A percentile compares a stretch with the other conserved stretches of the same genome.
phyloP scores from a whole-genome alignment of 2,329 filamentous ascomycete genomes.

The Beauveria asiatica region DNA sequence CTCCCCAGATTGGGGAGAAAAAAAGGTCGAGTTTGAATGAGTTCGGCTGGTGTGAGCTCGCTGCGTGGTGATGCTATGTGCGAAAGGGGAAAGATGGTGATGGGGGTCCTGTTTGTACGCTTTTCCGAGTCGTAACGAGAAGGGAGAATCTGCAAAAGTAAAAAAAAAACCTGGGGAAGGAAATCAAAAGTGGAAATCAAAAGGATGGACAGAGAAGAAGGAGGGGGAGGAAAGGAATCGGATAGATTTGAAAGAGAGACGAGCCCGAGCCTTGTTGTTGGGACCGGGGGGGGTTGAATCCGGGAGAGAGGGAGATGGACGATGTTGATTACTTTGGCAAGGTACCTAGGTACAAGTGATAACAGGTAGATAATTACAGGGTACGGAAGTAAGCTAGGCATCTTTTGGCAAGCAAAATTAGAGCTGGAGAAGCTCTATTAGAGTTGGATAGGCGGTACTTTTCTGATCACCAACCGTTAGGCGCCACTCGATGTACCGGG shows the following conservation, averaged over 20 bases:
- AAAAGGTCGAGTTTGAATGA: not conserved
- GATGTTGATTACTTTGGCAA: not conserved
- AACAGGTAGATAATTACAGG: not conserved
- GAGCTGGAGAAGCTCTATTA: too few species aligned
- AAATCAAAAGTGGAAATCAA: constrained; percentile 1
- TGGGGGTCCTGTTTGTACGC: not conserved
- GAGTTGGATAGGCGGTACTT: too few species aligned
- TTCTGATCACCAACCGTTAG: too few species aligned
- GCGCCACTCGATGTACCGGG: too few species aligned
- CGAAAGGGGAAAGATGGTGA: not conserved
- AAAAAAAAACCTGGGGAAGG: constrained; percentile 1
- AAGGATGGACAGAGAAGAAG: not conserved
- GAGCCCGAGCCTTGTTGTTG: constrained; percentile 3
- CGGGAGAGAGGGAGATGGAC: not conserved
- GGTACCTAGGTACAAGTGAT: too few species aligned
- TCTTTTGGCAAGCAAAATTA: too few species aligned
- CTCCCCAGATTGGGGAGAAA: not conserved
- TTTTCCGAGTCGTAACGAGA: not conserved
- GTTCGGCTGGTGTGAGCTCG: not conserved
- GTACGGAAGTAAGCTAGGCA: too few species aligned
- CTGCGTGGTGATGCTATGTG: not conserved
- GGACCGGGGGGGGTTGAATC: not conserved
- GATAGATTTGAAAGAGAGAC: constrained; percentile 4
- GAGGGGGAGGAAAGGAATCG: constrained; percentile 2
- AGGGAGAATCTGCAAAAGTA: not conserved